Conservation (phyloP, 331 rosid genomes). For the Ulmus americana region DNA sequence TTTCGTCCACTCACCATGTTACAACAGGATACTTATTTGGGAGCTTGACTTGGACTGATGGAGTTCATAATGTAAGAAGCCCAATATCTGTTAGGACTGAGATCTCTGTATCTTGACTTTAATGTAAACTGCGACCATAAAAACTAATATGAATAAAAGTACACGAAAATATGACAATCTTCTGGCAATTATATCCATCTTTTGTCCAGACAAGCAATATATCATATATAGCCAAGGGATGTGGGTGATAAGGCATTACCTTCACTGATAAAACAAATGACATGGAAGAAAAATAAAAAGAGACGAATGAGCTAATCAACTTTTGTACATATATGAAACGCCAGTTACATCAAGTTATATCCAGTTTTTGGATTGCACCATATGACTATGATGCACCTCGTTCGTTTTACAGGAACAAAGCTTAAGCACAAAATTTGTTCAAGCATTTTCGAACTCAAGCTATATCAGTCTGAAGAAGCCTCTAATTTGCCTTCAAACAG, state of each 20-base stretch:
- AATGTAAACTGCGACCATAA: too few relatives aligned
- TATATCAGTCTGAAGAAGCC: constrained; percentile 16
- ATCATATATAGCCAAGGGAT: too few relatives aligned
- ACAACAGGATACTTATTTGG: constrained; percentile 30
- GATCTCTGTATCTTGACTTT: neutral
- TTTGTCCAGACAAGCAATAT: too few relatives aligned
- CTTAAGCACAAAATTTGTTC: constrained; percentile 4
- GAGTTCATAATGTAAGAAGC: constrained; percentile 29
- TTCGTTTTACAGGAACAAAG: constrained; percentile 5
- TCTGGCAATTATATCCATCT: too few relatives aligned
- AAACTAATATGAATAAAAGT: too few relatives aligned
- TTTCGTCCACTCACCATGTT: constrained; percentile 27
- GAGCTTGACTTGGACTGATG: constrained; percentile 39
- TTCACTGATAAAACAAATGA: neutral
- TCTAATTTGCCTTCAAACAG: constrained; percentile 20
- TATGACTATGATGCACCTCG: neutral
- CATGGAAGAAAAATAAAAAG: neutral
- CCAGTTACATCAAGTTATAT: neutral
- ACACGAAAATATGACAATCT: too few relatives aligned
- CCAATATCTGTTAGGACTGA: constrained; percentile 34
- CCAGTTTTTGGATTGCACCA: neutral
- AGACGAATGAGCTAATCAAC: neutral
- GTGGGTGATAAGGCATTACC: too few relatives aligned
- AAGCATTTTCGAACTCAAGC: neutral
- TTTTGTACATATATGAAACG: neutral